Percentiles rank a stretch among this genome's conserved stretches.
phyloP scores from a whole-genome alignment of 208 protist genomes.

The Trypanosoma boissoni region DNA sequence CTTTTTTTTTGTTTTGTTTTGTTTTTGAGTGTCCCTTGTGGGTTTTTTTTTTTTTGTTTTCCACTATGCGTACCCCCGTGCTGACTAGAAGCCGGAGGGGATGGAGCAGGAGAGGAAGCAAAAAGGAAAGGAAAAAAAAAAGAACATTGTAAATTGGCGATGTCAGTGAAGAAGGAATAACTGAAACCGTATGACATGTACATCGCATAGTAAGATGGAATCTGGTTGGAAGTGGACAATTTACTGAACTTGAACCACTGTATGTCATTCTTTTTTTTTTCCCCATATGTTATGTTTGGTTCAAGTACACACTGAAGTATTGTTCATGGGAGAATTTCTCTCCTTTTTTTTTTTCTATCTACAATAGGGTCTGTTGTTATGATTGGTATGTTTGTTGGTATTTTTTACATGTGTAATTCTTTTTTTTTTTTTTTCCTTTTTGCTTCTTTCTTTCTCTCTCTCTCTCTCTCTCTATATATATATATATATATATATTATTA shows the following conservation, averaged over 20 bases:
- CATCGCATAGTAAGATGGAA: no score
- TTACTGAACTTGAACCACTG: no score
- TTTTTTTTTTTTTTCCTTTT: constrained; percentile 14
- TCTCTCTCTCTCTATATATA: not conserved
- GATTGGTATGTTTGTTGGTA: not conserved
- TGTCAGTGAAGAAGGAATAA: no score
- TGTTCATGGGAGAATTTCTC: not conserved
- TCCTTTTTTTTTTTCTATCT: not conserved
- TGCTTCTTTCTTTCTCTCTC: not conserved
- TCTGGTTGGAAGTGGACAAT: no score
- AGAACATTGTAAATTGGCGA: no score
- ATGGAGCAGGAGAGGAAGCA: not conserved
- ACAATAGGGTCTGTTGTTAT: constrained; percentile 9
- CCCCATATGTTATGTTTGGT: no score
- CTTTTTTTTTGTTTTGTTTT: constrained; percentile 15
- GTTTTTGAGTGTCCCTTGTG: not conserved
- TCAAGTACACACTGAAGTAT: no score
- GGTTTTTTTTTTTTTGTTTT: not conserved
- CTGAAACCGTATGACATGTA: no score
- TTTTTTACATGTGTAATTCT: constrained; percentile 17
- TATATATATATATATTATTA: constrained; percentile 6
- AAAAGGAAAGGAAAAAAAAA: constrained; percentile 12
- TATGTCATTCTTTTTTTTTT: no score
- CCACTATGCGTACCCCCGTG: not conserved
- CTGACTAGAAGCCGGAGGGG: not conserved